Percentiles rank a stretch among this genome's conserved stretches.
Conservation (phyloP, 495 filamentous ascomycete species). For the Rhizodiscina lignyota region DNA sequence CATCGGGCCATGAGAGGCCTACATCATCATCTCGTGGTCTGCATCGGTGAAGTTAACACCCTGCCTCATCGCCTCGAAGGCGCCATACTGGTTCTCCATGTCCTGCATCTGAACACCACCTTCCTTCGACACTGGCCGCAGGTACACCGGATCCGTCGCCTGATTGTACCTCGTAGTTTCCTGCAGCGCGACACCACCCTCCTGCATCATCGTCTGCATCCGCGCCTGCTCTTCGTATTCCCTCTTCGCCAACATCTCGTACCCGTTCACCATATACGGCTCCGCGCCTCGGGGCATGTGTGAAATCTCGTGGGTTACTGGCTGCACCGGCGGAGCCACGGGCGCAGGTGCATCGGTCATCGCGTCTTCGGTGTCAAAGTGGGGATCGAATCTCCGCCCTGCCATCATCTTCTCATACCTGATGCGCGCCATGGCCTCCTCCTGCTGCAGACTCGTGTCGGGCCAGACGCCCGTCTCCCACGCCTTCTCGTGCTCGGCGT, state of each 20-base stretch:
- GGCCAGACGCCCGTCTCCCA: no score
- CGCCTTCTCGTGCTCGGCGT: conserved; percentile 6
- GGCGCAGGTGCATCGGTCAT: conserved; percentile 3
- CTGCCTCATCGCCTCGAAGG: conserved; percentile 14
- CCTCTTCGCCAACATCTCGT: conserved; percentile 14
- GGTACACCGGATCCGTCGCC: conserved; percentile 15
- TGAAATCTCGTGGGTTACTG: no score
- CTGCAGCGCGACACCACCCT: conserved; percentile 4
- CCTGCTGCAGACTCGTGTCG: conserved; percentile 9
- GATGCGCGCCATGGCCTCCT: conserved; percentile 20
- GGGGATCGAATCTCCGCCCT: conserved; percentile 3
- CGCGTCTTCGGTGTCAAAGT: neutral
- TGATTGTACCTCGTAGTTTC: conserved; percentile 17
- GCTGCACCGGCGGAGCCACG: conserved; percentile 8
- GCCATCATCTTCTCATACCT: conserved; percentile 16
- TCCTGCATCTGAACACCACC: conserved; percentile 7
- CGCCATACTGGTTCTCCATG: conserved; percentile 22
- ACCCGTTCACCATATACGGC: conserved; percentile 18
- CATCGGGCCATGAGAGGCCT: no score
- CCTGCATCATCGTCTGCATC: conserved; percentile 4
- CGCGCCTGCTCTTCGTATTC: conserved; percentile 15
- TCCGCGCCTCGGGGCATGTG: conserved; percentile 13
- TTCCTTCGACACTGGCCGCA: conserved; percentile 10
- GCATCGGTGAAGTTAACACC: conserved; percentile 4
- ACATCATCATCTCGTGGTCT: conserved; percentile 16